Base-by-base conservation (phyloP, 2,329 filamentous ascomycete species). In the Aspergillus proliferans region DNA sequence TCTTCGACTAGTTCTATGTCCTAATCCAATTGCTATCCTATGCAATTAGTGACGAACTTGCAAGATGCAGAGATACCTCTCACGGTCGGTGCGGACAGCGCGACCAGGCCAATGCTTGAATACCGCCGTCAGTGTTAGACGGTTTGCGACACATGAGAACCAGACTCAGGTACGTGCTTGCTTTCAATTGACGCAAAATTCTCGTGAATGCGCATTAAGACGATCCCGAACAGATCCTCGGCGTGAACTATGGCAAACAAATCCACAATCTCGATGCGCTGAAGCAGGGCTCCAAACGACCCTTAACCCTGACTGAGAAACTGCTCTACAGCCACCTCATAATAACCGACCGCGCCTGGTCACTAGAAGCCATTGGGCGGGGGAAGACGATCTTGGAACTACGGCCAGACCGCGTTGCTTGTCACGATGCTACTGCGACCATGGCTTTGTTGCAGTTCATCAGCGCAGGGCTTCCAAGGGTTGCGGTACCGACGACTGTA, bases 391-490 rank as follows among this genome's bases (percentile, higher is more conserved):
- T 70, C 12, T 48, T 72, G 0, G 64, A 66, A 14, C 48, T 72
- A 3, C 58, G 60, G 5, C 70, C 71, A 0, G 69, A 72, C 33
- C 57, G 69, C 1, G 68, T 72, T n/a, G 71, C 70, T 2, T 71
- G 69, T 28, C 70, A 73, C 30, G 71, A 73, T 61, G 71, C 70
- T 2, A 72, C 69, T 0, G 71, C 70, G 1, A 71, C 68, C 4
- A 73, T 73, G 71, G 71, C 71, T 1, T 49, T 71, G 9, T 53
- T 73, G 1, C 70, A 73, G 45, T 73, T 73, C 52, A 72, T 73
- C 44, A 71, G 67, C 40, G 70, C 69, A 2, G 70, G 68, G 0
- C 54, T 72, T 2, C 68, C 68, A 2, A 59, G 61, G 22, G 69
- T 72, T 3, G 60, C 60, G 39, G 57, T 69, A 0, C 70, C 70